These are phyloP conservation scores for Colletotrichum tropicicola DNA, from an alignment of 2,329 filamentous ascomycete genomes.

Conservation along the genomic window DNA sequence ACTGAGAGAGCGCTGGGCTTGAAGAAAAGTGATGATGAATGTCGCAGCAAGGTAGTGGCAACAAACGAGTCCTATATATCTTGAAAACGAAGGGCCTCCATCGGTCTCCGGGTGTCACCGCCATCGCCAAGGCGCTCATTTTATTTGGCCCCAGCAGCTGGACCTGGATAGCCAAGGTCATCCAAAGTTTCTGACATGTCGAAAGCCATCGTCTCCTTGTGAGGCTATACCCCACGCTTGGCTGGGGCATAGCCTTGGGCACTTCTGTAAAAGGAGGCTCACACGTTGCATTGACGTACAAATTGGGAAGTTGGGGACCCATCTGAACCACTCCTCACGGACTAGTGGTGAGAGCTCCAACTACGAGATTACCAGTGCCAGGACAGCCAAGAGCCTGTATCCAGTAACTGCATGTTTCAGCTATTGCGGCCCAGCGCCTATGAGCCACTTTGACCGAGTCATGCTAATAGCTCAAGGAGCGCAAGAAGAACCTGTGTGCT, in stretches of 20 bases:
- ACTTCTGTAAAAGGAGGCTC: not conserved
- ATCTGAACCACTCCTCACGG: not conserved
- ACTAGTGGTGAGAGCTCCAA: not conserved
- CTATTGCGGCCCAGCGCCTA: not conserved
- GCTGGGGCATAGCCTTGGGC: not conserved
- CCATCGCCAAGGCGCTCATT: not conserved
- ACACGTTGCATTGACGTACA: conserved; percentile 1
- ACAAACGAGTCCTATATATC: not conserved
- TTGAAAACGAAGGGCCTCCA: not conserved
- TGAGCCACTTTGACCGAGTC: not conserved
- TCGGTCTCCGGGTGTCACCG: not conserved
- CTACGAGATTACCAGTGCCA: not conserved
- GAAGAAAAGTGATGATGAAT: not conserved
- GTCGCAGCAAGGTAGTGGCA: not conserved
- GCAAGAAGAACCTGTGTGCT: not conserved
- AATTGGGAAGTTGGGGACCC: conserved; percentile 2
- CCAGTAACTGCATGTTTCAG: conserved; percentile 18
- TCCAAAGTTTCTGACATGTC: not conserved
- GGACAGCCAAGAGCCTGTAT: conserved; percentile 7
- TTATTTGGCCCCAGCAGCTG: not conserved
- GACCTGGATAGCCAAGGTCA: not conserved
- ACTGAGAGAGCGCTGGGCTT: not conserved
- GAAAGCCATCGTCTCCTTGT: not conserved
- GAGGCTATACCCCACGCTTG: not conserved
- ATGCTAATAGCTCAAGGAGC: not conserved